Base-by-base conservation (phyloP, 176 grass and related monocot species). In the Hyparrhenia diplandra region DNA sequence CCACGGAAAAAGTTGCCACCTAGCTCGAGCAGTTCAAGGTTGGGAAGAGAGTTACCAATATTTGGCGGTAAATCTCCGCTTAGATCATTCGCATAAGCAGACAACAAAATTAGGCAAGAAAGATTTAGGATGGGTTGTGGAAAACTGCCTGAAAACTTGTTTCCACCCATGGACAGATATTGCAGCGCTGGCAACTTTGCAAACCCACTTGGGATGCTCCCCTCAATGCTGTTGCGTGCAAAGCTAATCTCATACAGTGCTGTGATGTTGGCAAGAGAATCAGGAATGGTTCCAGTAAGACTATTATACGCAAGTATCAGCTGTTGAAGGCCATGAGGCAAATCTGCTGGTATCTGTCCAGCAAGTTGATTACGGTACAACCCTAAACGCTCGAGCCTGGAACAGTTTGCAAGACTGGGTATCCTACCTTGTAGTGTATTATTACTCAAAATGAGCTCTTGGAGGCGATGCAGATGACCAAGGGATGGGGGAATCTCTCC, bases 191-290 rank as follows among this genome's bases (percentile, higher is more conserved):
- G 6, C 3, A 85, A 46, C 12, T 61, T 77, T 18, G 62, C 64
- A 46, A 84, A 46, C 35, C 69, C 73, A 77, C 20, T 17, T 1
- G 82, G 82, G 65, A 84, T 57, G 41, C 45, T 84, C 5, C 74
- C 82, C 24, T 61, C 65, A 10, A 84, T 68, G 40, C 58, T 67
- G 1, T 84, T 84, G 1, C 25, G 11, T 61, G 28, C 25, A 61
- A 61, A 57, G 4, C 52, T 10, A 9, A 43, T 3, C 10, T 27
- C 28, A 80, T 2, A 5, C 0, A 77, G 75, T 45, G 37, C 6
- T 12, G 75, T 77, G 7, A 45, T 64, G 17, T 77, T 77, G 36
- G 14, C 24, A 29, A 77, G 14, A 77, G 37, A 77, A 7, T 58
- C 23, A n/a, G n/a, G n/a, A n/a, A n/a, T n/a, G n/a, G n/a, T n/a